Base-by-base conservation (phyloP, 1,139 yeast genomes). In the Petasospora rhodanensis region DNA sequence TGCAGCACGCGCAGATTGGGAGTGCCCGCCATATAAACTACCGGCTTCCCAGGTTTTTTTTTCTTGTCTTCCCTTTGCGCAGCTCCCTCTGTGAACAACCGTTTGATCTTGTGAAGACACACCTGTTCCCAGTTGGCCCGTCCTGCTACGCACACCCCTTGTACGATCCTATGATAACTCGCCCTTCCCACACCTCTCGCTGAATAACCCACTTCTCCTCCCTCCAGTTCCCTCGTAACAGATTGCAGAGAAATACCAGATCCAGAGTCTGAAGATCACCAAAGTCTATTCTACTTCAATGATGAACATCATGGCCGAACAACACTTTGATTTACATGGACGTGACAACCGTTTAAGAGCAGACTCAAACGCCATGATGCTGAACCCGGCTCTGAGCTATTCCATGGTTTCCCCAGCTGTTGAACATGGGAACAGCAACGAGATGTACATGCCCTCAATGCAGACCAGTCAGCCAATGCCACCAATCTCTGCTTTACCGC, bases 41-140 rank as follows among this genome's bases (percentile, higher is more conserved):
- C 32, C 37, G 37, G 37, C 37, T 23, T 34, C 37, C 37, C 37
- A 29, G 23, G 15, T 3, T 12, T 7, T 29, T 24, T 18, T 24
- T 24, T 14, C 10, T 24, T 24, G 8, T 7, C 23, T 8, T 21
- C 13, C 6, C n/a, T n/a, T n/a, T n/a, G n/a, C n/a, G n/a, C n/a
- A n/a, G n/a, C n/a, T n/a, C n/a, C n/a, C n/a, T n/a, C n/a, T n/a
- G n/a, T n/a, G n/a, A n/a, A n/a, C n/a, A n/a, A n/a, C n/a, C n/a
- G n/a, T n/a, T n/a, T n/a, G n/a, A n/a, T n/a, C n/a, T n/a, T n/a
- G n/a, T n/a, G n/a, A n/a, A n/a, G n/a, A n/a, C n/a, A n/a, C n/a
- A n/a, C n/a, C n/a, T n/a, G n/a, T n/a, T n/a, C n/a, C n/a, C n/a
- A n/a, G n/a, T n/a, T n/a, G n/a, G n/a, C n/a, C n/a, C n/a, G n/a